phyloP scores from a whole-genome alignment of 352 stramenopile genomes.

The Globisporangium middletonii region DNA sequence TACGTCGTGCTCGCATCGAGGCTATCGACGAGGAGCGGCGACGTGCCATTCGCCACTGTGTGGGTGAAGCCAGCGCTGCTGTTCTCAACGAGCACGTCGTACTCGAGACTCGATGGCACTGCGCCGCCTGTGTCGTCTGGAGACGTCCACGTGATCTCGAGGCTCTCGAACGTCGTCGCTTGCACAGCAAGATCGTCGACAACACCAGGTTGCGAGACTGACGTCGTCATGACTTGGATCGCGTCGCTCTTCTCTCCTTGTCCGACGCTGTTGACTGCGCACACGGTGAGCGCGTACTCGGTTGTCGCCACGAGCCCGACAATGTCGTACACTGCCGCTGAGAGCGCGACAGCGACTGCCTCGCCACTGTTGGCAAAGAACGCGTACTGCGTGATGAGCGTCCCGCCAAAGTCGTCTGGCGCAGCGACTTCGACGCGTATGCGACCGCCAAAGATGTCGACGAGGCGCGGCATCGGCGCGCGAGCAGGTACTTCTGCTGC shows the following conservation, averaged over 20 bases:
- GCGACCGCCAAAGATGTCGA: slow-evolving; percentile 25
- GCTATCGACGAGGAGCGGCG: slow-evolving; percentile 7
- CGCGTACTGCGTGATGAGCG: slow-evolving; percentile 15
- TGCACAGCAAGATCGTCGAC: slow-evolving; percentile 12
- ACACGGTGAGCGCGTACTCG: slow-evolving; percentile 22
- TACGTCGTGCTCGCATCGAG: slow-evolving; percentile 27
- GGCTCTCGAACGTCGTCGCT: slow-evolving; percentile 16
- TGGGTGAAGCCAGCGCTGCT: not conserved
- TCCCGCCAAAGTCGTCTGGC: slow-evolving; percentile 36
- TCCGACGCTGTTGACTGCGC: slow-evolving; percentile 26
- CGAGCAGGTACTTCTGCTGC: slow-evolving; percentile 19
- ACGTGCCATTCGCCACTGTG: not conserved
- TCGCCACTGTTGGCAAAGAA: slow-evolving; percentile 25
- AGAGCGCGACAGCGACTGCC: slow-evolving; percentile 1
- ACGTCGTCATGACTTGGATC: slow-evolving; percentile 21
- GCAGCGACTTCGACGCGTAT: slow-evolving; percentile 20
- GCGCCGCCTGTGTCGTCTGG: slow-evolving; percentile 36
- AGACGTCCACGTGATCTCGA: slow-evolving; percentile 24
- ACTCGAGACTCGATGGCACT: slow-evolving; percentile 15
- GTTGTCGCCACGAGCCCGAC: slow-evolving; percentile 22
- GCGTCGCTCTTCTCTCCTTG: slow-evolving; percentile 18
- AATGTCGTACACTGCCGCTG: slow-evolving; percentile 24
- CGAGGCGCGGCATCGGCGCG: slow-evolving; percentile 13
- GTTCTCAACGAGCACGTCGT: slow-evolving; percentile 18
- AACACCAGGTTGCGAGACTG: slow-evolving; percentile 18